Percentiles rank a stretch among this genome's conserved stretches.
phyloP scores from a whole-genome alignment of 768 basidiomycete species.

The Lactarius vividus region DNA sequence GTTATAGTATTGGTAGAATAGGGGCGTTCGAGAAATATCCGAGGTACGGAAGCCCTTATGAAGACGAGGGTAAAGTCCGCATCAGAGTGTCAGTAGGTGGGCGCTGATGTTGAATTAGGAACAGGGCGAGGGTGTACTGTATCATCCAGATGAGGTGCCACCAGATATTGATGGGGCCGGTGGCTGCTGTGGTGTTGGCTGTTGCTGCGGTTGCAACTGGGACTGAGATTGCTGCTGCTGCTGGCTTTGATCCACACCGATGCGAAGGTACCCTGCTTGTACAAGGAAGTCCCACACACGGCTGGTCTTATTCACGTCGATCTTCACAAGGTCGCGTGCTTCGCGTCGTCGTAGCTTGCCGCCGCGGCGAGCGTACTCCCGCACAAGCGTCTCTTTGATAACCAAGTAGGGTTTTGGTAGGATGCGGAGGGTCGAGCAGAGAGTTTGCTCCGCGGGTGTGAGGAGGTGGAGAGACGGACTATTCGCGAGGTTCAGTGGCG shows the following conservation, averaged over 20 bases:
- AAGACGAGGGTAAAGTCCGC: background rate
- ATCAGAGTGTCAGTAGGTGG: background rate
- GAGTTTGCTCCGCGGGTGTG: conserved; percentile 78
- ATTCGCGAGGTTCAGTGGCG: conserved; percentile 86
- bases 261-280: conserved; percentile 77
- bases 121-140: background rate
- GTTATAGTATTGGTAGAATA: conserved; percentile 3
- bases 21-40: background rate
- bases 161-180: conserved; percentile 13
- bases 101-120: background rate
- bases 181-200: conserved; percentile 14
- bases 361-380: conserved; percentile 87
- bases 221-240: conserved; percentile 31
- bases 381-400: conserved; percentile 92
- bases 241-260: conserved; percentile 36
- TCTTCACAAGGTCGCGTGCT: conserved; percentile 86
- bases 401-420: conserved; percentile 93
- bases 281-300: conserved; percentile 93
- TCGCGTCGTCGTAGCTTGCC: conserved; percentile 87
- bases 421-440: conserved; percentile 88
- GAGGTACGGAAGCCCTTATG: background rate
- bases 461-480: conserved; percentile 88
- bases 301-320: conserved; percentile 91
- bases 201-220: conserved; percentile 5
- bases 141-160: conserved; percentile 21